These are phyloP conservation scores for Globisporangium recalcitrans DNA, from an alignment of 352 stramenopile species.

Conservation along the genomic window DNA sequence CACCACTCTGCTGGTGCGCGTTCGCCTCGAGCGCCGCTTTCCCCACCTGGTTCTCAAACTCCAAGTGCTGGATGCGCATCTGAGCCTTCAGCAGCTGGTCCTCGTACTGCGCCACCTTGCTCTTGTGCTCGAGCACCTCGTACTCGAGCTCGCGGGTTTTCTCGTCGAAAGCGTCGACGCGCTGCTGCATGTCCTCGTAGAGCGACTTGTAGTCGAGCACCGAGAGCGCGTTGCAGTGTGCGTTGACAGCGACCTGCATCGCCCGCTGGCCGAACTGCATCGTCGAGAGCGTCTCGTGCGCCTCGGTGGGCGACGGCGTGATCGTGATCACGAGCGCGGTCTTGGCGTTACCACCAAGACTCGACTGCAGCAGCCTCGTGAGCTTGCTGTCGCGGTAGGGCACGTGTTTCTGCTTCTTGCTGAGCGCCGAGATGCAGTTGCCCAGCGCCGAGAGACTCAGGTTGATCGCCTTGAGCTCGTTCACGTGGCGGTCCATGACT, in stretches of 20 bases:
- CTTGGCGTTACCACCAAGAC: constrained; percentile 71
- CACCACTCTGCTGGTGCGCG: background rate
- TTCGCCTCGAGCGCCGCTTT: constrained; percentile 19
- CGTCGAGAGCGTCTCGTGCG: constrained; percentile 55
- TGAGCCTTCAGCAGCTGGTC: constrained; percentile 52
- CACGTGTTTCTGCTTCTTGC: constrained; percentile 51
- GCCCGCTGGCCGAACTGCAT: constrained; percentile 72
- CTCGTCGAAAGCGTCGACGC: constrained; percentile 39
- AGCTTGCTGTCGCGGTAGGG: constrained; percentile 77
- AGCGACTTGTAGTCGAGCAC: constrained; percentile 65
- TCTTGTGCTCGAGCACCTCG: constrained; percentile 18
- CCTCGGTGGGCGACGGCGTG: constrained; percentile 38
- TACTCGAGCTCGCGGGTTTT: constrained; percentile 15
- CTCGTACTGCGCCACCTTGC: constrained; percentile 19
- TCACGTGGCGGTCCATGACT: constrained; percentile 51
- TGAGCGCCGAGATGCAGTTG: constrained; percentile 70
- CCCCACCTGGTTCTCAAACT: constrained; percentile 51
- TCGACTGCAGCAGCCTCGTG: constrained; percentile 60
- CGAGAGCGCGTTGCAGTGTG: constrained; percentile 53
- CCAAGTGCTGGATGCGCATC: constrained; percentile 53
- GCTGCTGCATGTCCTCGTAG: constrained; percentile 52
- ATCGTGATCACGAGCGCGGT: constrained; percentile 62
- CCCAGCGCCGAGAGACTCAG: constrained; percentile 65
- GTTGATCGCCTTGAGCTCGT: constrained; percentile 71
- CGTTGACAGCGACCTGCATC: constrained; percentile 61